Conservation (phyloP, 202 grass and related monocot species). For the Musa balbisiana region DNA sequence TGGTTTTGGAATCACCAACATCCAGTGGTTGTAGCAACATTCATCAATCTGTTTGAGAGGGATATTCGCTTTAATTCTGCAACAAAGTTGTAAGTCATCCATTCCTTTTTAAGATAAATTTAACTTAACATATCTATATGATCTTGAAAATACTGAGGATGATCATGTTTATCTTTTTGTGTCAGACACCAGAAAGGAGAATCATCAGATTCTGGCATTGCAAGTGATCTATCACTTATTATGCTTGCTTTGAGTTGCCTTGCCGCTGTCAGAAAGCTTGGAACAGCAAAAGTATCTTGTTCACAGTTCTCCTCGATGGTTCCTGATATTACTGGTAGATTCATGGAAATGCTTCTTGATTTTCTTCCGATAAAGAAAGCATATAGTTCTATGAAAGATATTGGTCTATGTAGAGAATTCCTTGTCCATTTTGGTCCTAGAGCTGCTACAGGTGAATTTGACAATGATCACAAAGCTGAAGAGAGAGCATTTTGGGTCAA, state of each 20-base stretch:
- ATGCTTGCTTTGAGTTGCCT: slow-evolving; percentile 84
- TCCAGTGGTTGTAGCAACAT: slow-evolving; percentile 71
- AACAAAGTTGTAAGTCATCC: slow-evolving; percentile 52
- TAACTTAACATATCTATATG: background rate
- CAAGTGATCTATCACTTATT: slow-evolving; percentile 80
- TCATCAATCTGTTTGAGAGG: slow-evolving; percentile 83
- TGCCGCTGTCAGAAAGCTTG: slow-evolving; percentile 90
- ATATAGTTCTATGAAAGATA: slow-evolving; percentile 76
- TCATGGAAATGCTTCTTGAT: slow-evolving; percentile 94
- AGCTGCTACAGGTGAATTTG: slow-evolving; percentile 55
- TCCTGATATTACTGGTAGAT: slow-evolving; percentile 76
- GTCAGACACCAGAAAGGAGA: slow-evolving; percentile 58
- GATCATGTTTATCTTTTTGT: background rate
- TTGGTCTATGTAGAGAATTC: slow-evolving; percentile 84
- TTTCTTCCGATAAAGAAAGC: slow-evolving; percentile 73
- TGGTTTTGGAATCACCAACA: slow-evolving; percentile 83
- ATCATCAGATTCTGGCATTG: slow-evolving; percentile 29
- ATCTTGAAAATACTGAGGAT: background rate
- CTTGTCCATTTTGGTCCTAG: slow-evolving; percentile 81
- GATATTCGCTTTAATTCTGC: slow-evolving; percentile 66
- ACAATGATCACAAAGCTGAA: slow-evolving; percentile 45
- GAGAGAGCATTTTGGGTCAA: slow-evolving; percentile 90
- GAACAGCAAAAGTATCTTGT: slow-evolving; percentile 90
- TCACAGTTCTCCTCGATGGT: slow-evolving; percentile 72
- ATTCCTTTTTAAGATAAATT: slow-evolving; percentile 1